These are phyloP conservation scores for Annulohypoxylon stygium DNA, from an alignment of 495 filamentous ascomycete genomes.

Conservation along the genomic window DNA sequence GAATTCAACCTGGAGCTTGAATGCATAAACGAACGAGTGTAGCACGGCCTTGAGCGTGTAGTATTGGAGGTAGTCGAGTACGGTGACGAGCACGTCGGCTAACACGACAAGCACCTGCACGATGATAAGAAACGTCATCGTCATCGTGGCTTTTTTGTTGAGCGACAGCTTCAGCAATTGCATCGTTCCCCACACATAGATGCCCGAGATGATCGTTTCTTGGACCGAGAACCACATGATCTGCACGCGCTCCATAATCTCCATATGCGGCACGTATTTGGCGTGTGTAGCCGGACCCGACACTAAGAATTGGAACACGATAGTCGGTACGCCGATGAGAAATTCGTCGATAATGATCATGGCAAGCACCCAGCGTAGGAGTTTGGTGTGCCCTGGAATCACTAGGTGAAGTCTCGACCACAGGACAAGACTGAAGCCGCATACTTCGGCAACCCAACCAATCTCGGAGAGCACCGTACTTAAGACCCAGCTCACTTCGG, in stretches of 20 bases:
- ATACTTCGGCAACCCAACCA: constrained; percentile 75
- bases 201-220: constrained; percentile 69
- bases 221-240: constrained; percentile 73
- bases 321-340: constrained; percentile 68
- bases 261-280: constrained; percentile 47
- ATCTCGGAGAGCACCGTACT: constrained; percentile 62
- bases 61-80: constrained; percentile 67
- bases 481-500: constrained; percentile 57
- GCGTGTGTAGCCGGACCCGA: constrained; percentile 63
- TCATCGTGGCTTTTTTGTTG: constrained; percentile 42
- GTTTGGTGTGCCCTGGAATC: constrained; percentile 58
- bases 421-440: constrained; percentile 74
- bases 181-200: constrained; percentile 71
- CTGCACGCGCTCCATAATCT: constrained; percentile 73
- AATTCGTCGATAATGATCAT: constrained; percentile 72
- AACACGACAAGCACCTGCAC: constrained; percentile 67
- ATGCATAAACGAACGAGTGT: constrained; percentile 72
- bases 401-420: constrained; percentile 78
- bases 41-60: constrained; percentile 72
- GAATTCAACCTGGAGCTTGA: constrained; percentile 77
- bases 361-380: constrained; percentile 64
- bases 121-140: constrained; percentile 66
- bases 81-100: constrained; percentile 64
- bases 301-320: constrained; percentile 63
- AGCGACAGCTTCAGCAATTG: constrained; percentile 65